Base-by-base conservation (phyloP, 169 alveolate genomes). In the Theileria annulata region DNA sequence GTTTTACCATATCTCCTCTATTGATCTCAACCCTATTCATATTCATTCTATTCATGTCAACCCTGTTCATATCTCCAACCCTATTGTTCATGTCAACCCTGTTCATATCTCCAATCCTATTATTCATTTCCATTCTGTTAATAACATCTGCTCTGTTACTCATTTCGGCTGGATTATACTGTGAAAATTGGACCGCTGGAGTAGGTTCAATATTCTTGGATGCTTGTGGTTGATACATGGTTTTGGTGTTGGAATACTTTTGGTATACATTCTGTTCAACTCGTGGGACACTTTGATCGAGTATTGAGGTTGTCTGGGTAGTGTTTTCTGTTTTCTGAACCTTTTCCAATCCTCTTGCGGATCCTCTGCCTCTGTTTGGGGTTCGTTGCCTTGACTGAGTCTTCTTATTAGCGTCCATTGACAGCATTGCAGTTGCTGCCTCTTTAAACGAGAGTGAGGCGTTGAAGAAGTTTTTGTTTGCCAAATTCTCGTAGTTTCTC, bases 361-460 rank as follows among this genome's bases (percentile, higher is more conserved):
- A 8, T 8, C 13, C 3, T 49, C 49, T 68, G 1, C 23, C 23
- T 27, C 49, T 0, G 2, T 4, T 2, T 2, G 31, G 76, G 0
- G 54, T 42, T 8, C 51, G 6, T 17, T 42, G 51, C 6, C 51
- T 12, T 42, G 51, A 42, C 2, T 42, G 74, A 9, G 31, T 9
- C 58, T 56, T 58, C 33, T 21, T 47, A 13, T 27, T 35, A 9
- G 71, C 51, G 27, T 51, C 79, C 79, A 72, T 72, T 2, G 71
- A 28, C 27, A 72, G 37, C 79, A 72, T 72, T 49, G 79, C 79
- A 27, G 79, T 58, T 8, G 79, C 79, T 33, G 75, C 79, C 25
- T 72, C 79, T 23, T 72, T 72, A 25, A 72, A 72, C 35, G 79
- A 72, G 4, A 72, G 71, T 35, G 56, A 42, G 8, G 76, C 37